A percentile compares a stretch with the other conserved stretches of the same genome.
Conservation (phyloP, 2,329 filamentous ascomycete species). For the Claviceps purpurea region DNA sequence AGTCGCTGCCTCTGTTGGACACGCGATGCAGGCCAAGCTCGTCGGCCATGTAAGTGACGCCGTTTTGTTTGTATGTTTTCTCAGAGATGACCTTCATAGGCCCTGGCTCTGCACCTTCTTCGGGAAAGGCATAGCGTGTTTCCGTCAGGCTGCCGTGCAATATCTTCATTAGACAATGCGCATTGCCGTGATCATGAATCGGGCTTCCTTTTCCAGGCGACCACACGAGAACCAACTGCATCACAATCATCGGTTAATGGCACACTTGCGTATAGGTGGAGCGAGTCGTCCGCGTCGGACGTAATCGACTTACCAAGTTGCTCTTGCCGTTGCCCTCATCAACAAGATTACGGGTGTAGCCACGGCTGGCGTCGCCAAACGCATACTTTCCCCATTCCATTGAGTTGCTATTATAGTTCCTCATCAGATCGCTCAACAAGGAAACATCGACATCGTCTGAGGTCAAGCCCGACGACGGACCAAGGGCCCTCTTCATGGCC, state of each 20-base stretch:
- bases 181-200: conserved; percentile 80
- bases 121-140: conserved; percentile 66
- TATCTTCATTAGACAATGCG: conserved; percentile 88
- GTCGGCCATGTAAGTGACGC: conserved; percentile 86
- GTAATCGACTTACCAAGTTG: conserved; percentile 45
- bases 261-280: neutral
- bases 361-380: conserved; percentile 52
- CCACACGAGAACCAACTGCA: conserved; percentile 76
- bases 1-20: conserved; percentile 59
- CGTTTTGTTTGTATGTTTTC: conserved; percentile 53
- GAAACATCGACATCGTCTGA: conserved; percentile 69
- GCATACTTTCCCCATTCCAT: conserved; percentile 65
- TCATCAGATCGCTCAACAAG: conserved; percentile 60
- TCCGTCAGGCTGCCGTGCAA: conserved; percentile 68
- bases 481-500: conserved; percentile 61
- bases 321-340: conserved; percentile 76
- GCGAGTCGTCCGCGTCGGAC: neutral
- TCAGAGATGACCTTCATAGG: conserved; percentile 54
- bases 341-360: conserved; percentile 80
- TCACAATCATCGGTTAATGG: neutral
- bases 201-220: conserved; percentile 69
- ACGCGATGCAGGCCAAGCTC: conserved; percentile 77
- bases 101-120: conserved; percentile 28
- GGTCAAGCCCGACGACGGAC: conserved; percentile 67
- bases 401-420: conserved; percentile 54